Evolutionary conservation across 2,329 filamentous ascomycete species (phyloP).

Genomic region (Ophiostoma tasmaniense): DNA sequence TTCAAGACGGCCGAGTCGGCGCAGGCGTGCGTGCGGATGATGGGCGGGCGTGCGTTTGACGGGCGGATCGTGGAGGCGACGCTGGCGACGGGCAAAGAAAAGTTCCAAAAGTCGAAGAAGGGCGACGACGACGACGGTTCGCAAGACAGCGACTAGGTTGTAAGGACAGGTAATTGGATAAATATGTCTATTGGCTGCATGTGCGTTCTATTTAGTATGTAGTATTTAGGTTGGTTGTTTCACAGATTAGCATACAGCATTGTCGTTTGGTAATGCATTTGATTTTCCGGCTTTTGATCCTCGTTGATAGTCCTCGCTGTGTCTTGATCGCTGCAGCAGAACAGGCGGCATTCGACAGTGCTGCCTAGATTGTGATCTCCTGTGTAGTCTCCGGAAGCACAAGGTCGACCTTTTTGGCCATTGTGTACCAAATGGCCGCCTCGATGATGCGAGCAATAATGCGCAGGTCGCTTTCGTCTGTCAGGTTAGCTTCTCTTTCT

Average conservation of each 20-base stretch:
- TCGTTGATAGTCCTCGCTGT: background rate
- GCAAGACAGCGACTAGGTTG: slow-evolving; percentile 9
- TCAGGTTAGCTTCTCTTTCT: background rate
- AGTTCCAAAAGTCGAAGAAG: slow-evolving; percentile 35
- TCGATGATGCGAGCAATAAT: slow-evolving; percentile 61
- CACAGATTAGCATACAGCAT: background rate
- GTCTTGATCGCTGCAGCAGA: too few relatives aligned
- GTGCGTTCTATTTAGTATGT: background rate
- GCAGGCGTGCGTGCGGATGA: slow-evolving; percentile 59
- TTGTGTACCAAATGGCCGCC: slow-evolving; percentile 62
- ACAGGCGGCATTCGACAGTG: background rate
- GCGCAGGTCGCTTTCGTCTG: slow-evolving; percentile 56
- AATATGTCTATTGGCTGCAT: background rate
- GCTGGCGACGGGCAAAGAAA: slow-evolving; percentile 61
- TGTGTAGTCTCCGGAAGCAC: slow-evolving; percentile 8
- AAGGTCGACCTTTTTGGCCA: slow-evolving; percentile 36
- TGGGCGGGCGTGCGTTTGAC: slow-evolving; percentile 74
- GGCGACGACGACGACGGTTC: slow-evolving; percentile 16
- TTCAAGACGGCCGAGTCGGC: slow-evolving; percentile 68
- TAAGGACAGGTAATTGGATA: background rate
- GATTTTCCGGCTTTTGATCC: background rate
- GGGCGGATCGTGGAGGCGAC: slow-evolving; percentile 63
- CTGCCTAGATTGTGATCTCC: background rate
- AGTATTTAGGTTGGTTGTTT: background rate
- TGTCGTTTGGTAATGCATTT: background rate